Base-by-base conservation (phyloP, 164 flowering plant species). In the Magnolia officinalis region DNA sequence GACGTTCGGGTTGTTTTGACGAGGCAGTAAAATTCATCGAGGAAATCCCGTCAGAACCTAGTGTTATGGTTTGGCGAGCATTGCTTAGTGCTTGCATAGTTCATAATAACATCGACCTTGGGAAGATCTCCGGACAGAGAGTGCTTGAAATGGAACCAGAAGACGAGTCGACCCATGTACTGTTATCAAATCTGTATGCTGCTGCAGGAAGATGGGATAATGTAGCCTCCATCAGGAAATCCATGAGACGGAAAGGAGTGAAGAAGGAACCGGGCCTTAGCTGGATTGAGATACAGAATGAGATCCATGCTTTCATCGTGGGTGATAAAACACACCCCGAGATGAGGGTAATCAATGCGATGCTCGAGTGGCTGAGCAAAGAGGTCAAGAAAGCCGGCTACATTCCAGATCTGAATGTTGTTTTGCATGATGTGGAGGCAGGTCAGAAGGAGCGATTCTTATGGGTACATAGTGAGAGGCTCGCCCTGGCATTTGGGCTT, bases 61-160 rank as follows among this genome's bases (percentile, higher is more conserved):
- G 92, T 84, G 82, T 91, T 58, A 94, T 92, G 99, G 81, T 90
- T 6, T 92, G 98, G 96, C 86, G 98, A 72, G 95, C 98, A 51
- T 77, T 96, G 80, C 95, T 94, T 72, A 92, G 95, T 51, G 94
- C 96, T 49, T 96, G 95, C 75, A 89, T 90, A 9, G 74, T 90
- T 69, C 91, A 92, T 80, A 91, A 96, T 0, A 75, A 92, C 78
- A 75, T 89, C 73, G 93, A 91, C 74, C 86, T 91, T 77, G 98
- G 90, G 51, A 87, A 74, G 75, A 14, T 85, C 21, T 76, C 93
- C 20, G 95, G 95, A 13, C 83, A 85, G 76, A 87, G 76, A 13
- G 90, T 92, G 74, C 93, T 96, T 73, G 87, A 90, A 81, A 81
- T 91, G 86, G 96, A 91, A 50, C 97, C 96, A 49, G 80, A 86